Percentiles rank a stretch among this genome's conserved stretches.
phyloP scores from a whole-genome alignment of 768 basidiomycete genomes.

The Pseudohyphozyma bogoriensis region DNA sequence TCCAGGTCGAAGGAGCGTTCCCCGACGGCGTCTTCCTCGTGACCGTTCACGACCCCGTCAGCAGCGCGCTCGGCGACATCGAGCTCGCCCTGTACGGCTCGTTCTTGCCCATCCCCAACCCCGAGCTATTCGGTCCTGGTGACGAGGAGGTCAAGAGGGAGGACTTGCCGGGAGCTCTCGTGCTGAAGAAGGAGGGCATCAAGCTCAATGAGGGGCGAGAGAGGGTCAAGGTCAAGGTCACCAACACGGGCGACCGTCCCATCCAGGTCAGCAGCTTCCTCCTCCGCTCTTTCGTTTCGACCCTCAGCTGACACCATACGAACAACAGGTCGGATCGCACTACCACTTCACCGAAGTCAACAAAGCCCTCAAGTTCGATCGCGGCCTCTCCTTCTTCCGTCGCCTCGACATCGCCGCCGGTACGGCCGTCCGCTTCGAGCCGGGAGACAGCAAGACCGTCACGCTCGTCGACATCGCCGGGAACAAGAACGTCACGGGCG shows the following conservation, averaged over 20 bases:
- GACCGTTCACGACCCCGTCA: conserved; percentile 74
- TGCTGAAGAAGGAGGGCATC: conserved; percentile 53
- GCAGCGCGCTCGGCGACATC: conserved; percentile 67
- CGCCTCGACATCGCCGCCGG: conserved; percentile 88
- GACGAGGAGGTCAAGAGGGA: conserved; percentile 27
- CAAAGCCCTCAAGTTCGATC: conserved; percentile 66
- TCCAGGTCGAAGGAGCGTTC: conserved; percentile 47
- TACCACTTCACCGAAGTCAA: conserved; percentile 87
- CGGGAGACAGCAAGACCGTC: conserved; percentile 77
- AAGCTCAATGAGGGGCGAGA: conserved; percentile 64
- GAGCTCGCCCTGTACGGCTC: conserved; percentile 84
- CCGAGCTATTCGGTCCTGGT: conserved; percentile 48
- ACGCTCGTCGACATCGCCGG: conserved; percentile 72
- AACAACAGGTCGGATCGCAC: conserved; percentile 73
- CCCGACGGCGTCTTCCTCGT: conserved; percentile 62
- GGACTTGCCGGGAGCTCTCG: conserved; percentile 58
- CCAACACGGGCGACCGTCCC: conserved; percentile 85
- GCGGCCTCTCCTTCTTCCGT: conserved; percentile 65
- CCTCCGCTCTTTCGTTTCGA: conserved; percentile 8
- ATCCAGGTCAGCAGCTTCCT: conserved; percentile 53
- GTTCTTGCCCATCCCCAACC: conserved; percentile 69
- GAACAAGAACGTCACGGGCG: conserved; percentile 51
- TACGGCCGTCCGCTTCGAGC: conserved; percentile 93
- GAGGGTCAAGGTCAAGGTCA: conserved; percentile 61
- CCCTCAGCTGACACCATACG: not conserved